These are phyloP conservation scores for Sechiopsis laciniata DNA, from an alignment of 306 rosid species.

Conservation along the genomic window DNA sequence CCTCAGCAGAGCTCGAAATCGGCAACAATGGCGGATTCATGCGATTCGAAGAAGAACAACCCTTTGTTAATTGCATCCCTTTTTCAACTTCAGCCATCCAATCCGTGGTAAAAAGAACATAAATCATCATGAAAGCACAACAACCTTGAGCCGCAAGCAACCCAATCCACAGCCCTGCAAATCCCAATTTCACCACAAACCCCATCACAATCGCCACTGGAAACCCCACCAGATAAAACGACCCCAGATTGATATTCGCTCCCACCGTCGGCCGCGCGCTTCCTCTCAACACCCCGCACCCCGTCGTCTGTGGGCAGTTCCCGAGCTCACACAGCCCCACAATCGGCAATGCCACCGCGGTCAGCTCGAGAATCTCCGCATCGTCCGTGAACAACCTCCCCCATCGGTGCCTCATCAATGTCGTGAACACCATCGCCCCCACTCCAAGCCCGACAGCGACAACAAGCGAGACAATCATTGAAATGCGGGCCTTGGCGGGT, in stretches of 20 bases:
- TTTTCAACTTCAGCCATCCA: conserved; percentile 57
- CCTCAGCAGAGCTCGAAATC: too few species aligned
- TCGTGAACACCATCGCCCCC: conserved; percentile 55
- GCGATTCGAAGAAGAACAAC: too few species aligned
- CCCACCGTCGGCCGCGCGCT: conserved; percentile 75
- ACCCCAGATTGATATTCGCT: conserved; percentile 78
- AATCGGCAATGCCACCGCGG: conserved; percentile 73
- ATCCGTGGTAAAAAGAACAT: conserved; percentile 65
- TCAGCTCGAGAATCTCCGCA: conserved; percentile 50
- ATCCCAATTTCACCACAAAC: conserved; percentile 54
- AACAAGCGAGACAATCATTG: conserved; percentile 59
- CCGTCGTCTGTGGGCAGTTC: conserved; percentile 88
- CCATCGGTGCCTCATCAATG: conserved; percentile 71
- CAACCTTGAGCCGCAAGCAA: conserved; percentile 90
- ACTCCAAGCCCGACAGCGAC: conserved; percentile 55
- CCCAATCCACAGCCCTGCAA: conserved; percentile 87
- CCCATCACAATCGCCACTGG: conserved; percentile 70
- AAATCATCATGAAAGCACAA: conserved; percentile 70
- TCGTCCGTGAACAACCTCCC: conserved; percentile 68
- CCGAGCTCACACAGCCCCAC: conserved; percentile 89
- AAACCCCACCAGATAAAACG: conserved; percentile 85
- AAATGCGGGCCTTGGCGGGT: conserved; percentile 60
- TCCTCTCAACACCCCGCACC: conserved; percentile 84
- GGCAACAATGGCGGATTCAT: too few species aligned
- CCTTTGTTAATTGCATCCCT: conserved; percentile 49